Conservation (phyloP, 257 asterid species). For the Salvia hispanica region DNA sequence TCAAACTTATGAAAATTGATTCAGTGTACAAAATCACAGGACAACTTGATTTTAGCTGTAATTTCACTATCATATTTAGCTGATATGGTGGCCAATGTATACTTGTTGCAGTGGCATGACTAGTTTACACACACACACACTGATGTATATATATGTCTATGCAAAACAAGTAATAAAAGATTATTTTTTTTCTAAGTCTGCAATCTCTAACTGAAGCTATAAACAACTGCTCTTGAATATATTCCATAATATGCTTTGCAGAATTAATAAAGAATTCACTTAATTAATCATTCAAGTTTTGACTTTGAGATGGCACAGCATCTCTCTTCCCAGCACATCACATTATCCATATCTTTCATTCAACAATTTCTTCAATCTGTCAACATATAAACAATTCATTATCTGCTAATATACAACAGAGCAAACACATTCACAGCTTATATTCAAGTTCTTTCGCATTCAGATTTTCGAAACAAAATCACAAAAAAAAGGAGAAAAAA, state of each 20-base stretch:
- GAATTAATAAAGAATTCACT: neutral
- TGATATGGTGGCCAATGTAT: neutral
- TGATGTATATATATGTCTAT: too few species aligned
- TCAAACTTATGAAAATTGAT: conserved; percentile 10
- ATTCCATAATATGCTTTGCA: too few species aligned
- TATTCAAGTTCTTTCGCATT: neutral
- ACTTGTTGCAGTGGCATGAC: too few species aligned
- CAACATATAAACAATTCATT: conserved; percentile 24
- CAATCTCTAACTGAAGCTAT: conserved; percentile 5
- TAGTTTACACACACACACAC: too few species aligned
- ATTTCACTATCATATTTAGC: neutral
- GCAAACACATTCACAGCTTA: neutral
- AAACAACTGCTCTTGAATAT: neutral
- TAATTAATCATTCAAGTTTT: conserved; percentile 15
- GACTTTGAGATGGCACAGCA: conserved; percentile 28
- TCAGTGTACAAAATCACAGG: neutral
- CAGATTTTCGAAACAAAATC: conserved; percentile 23
- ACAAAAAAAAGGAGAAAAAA: neutral
- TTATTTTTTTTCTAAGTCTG: too few species aligned
- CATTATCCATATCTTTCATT: conserved; percentile 30
- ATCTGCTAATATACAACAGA: conserved; percentile 25
- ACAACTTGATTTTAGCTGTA: neutral
- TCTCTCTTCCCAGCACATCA: conserved; percentile 41
- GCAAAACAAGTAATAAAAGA: too few species aligned
- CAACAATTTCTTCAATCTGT: conserved; percentile 38